Evolutionary conservation across 192 early-diverging fungal species (phyloP), one percentile per base, ranked within the genome.

Genomic region (Backusella tuberculispora): DNA sequence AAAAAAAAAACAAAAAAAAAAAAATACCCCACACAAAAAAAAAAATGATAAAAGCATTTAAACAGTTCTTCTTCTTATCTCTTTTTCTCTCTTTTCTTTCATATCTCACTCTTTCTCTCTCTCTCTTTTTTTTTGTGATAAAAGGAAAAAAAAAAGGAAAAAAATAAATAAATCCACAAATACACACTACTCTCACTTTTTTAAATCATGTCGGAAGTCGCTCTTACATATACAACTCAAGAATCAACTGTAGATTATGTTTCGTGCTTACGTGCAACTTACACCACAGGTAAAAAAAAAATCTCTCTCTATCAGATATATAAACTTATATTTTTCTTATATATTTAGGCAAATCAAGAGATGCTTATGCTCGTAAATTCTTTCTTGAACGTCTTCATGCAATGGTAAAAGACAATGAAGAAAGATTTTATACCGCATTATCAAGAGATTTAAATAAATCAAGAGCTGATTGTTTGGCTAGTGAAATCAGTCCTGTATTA

Each of bases 341-440:
- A 37, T 64, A 14, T 37, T 14, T 29, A 65, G 63, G 63, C 38
- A 66, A 40, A 66, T 66, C 65, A 66, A 66, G 65, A 66, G 65
- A 66, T 9, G 38, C 37, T 42, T 67, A 43, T 67, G 66, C 66
- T 9, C 34, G 66, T 17, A 67, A 67, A 43, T 67, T 67, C n/a
- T 67, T 42, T 12, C 19, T 95, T 65, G 77, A 86, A 44, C 86
- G 84, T 9, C 75, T 95, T 2, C 87, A 90, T 53, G 56, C 78
- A 37, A 76, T 92, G 37, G 50, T 93, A 41, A 87, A 84, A 14
- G 88, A 90, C 21, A 87, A 93, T 69, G 87, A 91, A 66, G 80
- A 79, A 21, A 67, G 37, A 5, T 66, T 92, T 19, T 78, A 85
- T 13, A 86, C 88, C 12, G 88, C 90, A 10, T 63, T 90, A 14